phyloP scores from a whole-genome alignment of 2,329 filamentous ascomycete species.

The Sporothrix protearum region DNA sequence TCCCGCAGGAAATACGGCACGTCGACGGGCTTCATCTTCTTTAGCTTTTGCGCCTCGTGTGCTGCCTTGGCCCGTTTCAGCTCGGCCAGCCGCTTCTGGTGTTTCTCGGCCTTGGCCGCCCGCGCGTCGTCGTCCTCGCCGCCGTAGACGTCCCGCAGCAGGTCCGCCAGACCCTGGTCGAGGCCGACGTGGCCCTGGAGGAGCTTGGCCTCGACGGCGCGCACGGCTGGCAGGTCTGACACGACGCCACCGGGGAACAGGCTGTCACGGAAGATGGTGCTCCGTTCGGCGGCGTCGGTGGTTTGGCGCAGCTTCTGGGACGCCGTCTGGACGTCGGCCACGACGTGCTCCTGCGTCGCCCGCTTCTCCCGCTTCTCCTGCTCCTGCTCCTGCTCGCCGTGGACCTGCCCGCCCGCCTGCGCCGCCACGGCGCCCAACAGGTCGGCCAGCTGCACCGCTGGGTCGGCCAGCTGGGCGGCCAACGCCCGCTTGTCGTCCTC shows the following conservation, averaged over 20 bases:
- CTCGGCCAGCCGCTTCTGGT: conserved; percentile 42
- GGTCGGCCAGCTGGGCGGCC: conserved; percentile 18
- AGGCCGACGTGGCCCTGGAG: conserved; percentile 22
- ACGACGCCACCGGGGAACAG: conserved; percentile 23
- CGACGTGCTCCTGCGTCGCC: neutral
- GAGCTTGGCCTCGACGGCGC: conserved; percentile 18
- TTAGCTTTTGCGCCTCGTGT: conserved; percentile 45
- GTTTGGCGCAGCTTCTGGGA: conserved; percentile 21
- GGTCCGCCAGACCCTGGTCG: conserved; percentile 24
- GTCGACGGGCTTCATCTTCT: conserved; percentile 34
- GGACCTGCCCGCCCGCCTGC: neutral
- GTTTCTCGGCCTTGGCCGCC: conserved; percentile 32
- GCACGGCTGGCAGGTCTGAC: conserved; percentile 17
- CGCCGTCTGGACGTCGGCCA: conserved; percentile 23
- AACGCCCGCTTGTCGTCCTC: conserved; percentile 11
- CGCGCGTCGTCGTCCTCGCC: conserved; percentile 22
- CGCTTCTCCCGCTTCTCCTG: too few species aligned
- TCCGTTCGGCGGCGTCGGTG: conserved; percentile 22
- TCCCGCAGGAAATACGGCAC: conserved; percentile 28
- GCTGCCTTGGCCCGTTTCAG: conserved; percentile 60
- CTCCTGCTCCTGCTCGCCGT: neutral
- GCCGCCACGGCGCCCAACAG: neutral
- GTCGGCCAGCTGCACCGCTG: conserved; percentile 25
- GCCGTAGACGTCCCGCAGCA: conserved; percentile 18
- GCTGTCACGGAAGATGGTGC: conserved; percentile 27